Conservation (phyloP, 2,329 filamentous ascomycete genomes). For the Ascosphaera acerosa region DNA sequence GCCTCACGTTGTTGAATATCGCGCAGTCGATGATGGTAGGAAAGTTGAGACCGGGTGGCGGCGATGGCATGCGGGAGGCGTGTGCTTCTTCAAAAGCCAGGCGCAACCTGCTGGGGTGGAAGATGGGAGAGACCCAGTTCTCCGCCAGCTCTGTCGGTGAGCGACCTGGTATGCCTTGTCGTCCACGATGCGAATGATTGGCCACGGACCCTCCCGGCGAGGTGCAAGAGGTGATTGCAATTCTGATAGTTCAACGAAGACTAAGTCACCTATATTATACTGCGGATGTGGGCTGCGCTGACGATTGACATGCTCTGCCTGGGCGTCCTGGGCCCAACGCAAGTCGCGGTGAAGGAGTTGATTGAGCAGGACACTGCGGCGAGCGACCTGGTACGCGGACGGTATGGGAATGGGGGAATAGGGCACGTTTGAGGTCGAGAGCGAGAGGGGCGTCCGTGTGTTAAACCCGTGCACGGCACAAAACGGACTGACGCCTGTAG, state of each 20-base stretch:
- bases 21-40: no score
- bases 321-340: not conserved
- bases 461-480: not conserved
- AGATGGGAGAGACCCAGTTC: not conserved
- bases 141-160: not conserved
- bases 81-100: no score
- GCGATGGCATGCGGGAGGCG: no score
- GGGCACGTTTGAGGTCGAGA: not conserved
- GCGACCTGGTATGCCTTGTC: not conserved
- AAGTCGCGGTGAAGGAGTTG: not conserved
- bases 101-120: not conserved
- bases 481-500: not conserved
- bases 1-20: no score
- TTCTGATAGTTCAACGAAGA: not conserved
- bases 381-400: no score
- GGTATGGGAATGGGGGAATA: no score
- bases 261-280: not conserved
- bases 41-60: no score
- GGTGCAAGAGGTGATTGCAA: not conserved
- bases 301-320: not conserved
- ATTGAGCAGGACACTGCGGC: not conserved
- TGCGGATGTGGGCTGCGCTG: not conserved
- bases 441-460: not conserved
- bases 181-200: not conserved
- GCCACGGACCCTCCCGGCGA: not conserved